Evolutionary conservation across 202 grass and related monocot species (phyloP).

Genomic region (Panicum virgatum): DNA sequence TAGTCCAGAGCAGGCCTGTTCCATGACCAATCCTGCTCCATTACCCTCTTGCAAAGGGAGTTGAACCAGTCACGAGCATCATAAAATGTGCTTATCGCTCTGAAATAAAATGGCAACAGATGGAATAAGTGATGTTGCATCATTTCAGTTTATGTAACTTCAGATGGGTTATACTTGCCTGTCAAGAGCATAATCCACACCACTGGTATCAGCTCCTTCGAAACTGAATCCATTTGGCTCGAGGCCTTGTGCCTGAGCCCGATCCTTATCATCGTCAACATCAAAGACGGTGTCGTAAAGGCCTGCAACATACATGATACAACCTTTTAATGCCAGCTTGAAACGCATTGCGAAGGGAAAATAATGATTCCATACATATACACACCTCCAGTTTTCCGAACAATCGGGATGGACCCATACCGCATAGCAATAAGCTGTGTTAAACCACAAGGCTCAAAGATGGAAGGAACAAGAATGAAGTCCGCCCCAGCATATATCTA

Average conservation of each 20-base stretch:
- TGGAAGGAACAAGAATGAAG: constrained; percentile 93
- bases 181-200: constrained; percentile 77
- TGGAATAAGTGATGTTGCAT: not conserved
- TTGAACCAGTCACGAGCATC: constrained; percentile 67
- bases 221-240: constrained; percentile 96
- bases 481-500: constrained; percentile 98
- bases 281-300: constrained; percentile 97
- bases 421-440: constrained; percentile 96
- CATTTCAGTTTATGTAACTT: constrained; percentile 4
- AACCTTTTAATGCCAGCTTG: not conserved
- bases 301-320: constrained; percentile 43
- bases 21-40: constrained; percentile 99
- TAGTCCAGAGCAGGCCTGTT: constrained; percentile 92
- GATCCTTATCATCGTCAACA: constrained; percentile 72
- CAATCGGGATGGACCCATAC: constrained; percentile 93
- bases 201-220: constrained; percentile 66
- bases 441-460: constrained; percentile 95
- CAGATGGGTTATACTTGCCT: constrained; percentile 43
- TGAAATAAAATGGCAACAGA: constrained; percentile 31
- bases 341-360: not conserved
- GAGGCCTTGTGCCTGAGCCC: constrained; percentile 69
- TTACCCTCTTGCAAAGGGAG: constrained; percentile 78
- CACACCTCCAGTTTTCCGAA: constrained; percentile 93
- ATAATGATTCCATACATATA: constrained; percentile 3
- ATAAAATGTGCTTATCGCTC: constrained; percentile 79